Evolutionary conservation across 1,284 basidiomycete genomes (phyloP).

Genomic region (Chalciporus sp.): DNA sequence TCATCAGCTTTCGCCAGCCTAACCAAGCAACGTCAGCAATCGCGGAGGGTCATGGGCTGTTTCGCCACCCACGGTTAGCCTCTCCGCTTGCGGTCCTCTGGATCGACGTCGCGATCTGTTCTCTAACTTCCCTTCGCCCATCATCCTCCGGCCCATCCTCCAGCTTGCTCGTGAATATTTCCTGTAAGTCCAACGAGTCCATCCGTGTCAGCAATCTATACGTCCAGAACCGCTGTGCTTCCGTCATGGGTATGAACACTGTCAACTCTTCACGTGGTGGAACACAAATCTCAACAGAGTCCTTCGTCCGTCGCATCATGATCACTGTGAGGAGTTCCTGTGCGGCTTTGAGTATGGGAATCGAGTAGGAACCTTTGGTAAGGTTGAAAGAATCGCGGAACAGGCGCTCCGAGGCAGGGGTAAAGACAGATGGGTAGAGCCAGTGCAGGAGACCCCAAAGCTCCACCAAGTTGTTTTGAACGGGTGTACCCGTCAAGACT

Average conservation of each 20-base stretch:
- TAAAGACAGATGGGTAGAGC: conserved; percentile 58
- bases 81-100: conserved; percentile 33
- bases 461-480: conserved; percentile 66
- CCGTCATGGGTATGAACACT: conserved; percentile 57
- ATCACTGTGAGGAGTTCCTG: conserved; percentile 50
- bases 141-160: conserved; percentile 35
- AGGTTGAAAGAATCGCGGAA: conserved; percentile 60
- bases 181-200: conserved; percentile 48
- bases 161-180: conserved; percentile 46
- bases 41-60: neutral
- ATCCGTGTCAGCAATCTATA: conserved; percentile 55
- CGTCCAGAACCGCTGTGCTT: conserved; percentile 65
- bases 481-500: conserved; percentile 65
- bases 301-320: conserved; percentile 66
- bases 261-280: conserved; percentile 60
- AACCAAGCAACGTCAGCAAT: conserved; percentile 3
- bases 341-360: conserved; percentile 49
- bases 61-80: conserved; percentile 33
- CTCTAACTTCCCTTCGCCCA: conserved; percentile 44
- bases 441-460: conserved; percentile 59
- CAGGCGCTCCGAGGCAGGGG: conserved; percentile 43
- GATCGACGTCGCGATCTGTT: conserved; percentile 41
- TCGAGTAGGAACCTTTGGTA: conserved; percentile 48
- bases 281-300: conserved; percentile 49
- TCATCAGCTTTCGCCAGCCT: conserved; percentile 61